phyloP scores from a whole-genome alignment of 805 yeast species.

The Wilhelminamyces savonicus region DNA sequence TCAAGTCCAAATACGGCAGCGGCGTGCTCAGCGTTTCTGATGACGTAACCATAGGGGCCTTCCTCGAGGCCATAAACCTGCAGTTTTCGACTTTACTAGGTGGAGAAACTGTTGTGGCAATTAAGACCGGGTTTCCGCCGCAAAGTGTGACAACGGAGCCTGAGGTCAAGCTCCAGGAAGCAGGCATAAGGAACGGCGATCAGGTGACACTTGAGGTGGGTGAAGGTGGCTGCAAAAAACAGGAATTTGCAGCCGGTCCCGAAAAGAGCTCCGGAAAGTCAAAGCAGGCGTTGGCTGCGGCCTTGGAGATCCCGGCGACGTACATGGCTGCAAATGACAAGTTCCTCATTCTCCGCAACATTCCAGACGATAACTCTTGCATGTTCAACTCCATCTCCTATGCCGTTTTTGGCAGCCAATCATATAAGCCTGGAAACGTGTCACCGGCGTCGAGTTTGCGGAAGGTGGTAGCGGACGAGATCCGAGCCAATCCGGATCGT shows the following conservation, averaged over 20 bases:
- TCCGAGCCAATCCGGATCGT: slow-evolving; percentile 29
- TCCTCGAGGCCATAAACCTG: no score
- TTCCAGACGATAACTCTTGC: slow-evolving; percentile 78
- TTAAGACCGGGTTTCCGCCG: slow-evolving; percentile 63
- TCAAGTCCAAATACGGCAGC: no score
- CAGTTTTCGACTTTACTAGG: no score
- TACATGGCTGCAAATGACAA: slow-evolving; percentile 15
- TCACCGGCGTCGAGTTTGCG: slow-evolving; percentile 28
- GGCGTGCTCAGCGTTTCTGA: no score
- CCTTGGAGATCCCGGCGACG: slow-evolving; percentile 18
- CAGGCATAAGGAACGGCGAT: slow-evolving; percentile 55
- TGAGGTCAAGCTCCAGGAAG: slow-evolving; percentile 20
- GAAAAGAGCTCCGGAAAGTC: slow-evolving; percentile 1
- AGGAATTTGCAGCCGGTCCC: not conserved
- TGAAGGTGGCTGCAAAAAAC: not conserved
- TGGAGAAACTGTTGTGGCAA: slow-evolving; percentile 3
- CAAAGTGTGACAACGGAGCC: slow-evolving; percentile 23
- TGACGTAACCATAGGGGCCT: no score
- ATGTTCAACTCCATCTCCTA: slow-evolving; percentile 61
- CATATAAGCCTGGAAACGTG: slow-evolving; percentile 32
- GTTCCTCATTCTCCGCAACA: slow-evolving; percentile 44
- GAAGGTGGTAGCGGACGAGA: slow-evolving; percentile 41
- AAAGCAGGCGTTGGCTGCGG: slow-evolving; percentile 3
- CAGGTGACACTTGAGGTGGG: slow-evolving; percentile 38
- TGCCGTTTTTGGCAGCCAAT: slow-evolving; percentile 27